Base-by-base conservation (phyloP, 2,329 filamentous ascomycete genomes). In the Chlorencoelia australis region DNA sequence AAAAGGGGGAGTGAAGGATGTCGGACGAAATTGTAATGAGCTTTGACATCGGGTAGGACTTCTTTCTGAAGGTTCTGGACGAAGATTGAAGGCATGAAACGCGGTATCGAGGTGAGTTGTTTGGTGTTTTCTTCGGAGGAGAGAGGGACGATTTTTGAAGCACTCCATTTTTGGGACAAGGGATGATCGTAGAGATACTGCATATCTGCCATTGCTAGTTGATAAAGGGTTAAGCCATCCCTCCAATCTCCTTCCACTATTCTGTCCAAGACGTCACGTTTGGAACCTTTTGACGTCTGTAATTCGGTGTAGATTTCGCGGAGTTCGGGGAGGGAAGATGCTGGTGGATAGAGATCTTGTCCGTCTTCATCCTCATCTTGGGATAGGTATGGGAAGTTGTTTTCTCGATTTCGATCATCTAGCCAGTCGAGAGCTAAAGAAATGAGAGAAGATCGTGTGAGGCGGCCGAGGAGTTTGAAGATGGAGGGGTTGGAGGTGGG, bases 61-160 rank as follows among this genome's bases (percentile, higher is more conserved):
- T 88, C 79, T 26, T 68, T 66, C 47, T 88, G 81, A 2, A 94
- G 71, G 46, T 79, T 81, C 45, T 75, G 73, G 24, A 93, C 65
- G 56, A 94, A 94, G 0, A 80, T 83, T 4, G 82, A 75, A 1
- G 84, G 81, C 51, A 93, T 83, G 51, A 91, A 84, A 11, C 80
- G 76, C 8, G 85, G 84, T 32, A 79, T 62, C 3, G 57, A 53
- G 20, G 76, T 57, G 5, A 66, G 64, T 44, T 62, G 56, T 31
- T 60, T 58, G 50, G 75, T 66, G 25, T 37, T 26, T 20, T 58
- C 56, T 45, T 60, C 4, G 7, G 43, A 38, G n/a, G 42, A 37
- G 7, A 80, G 57, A 1, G 67, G 71, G 7, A 73, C 57, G 14
- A 82, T 69, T 43, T 67, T 69, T 47, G 75, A 75, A 4, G 75